Evolutionary conservation across 148 eudicot species (phyloP), one percentile per base, ranked within the genome.

Genomic region (Vaccinium vitisidaea): DNA sequence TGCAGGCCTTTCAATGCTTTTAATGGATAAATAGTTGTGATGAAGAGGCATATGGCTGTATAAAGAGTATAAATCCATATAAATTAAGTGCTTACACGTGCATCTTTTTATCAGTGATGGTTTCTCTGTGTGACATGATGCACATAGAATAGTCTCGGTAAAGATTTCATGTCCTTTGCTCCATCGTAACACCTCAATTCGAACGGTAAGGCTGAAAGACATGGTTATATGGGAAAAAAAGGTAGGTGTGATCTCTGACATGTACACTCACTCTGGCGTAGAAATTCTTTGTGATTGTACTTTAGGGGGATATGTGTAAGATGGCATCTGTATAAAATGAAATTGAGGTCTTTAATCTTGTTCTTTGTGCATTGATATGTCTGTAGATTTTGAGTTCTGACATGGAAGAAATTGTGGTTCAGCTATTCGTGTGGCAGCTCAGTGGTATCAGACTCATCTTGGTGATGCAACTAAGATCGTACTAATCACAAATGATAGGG

Each of bases 371-470:
- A 70, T 25, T 54, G 9, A 56, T 55, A 39, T 85, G 53, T 6
- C 6, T 27, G 30, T 71, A 12, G 43, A 86, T 56, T 69, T 83
- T 48, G 23, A 18, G 54, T 46, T 86, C 52, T 89, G 79, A 86
- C 65, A 21, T 87, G 55, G 59, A 54, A 80, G 36, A 71, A 70
- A 54, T 84, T 81, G 48, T 87, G 84, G 59, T 86, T 84, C 95
- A 96, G 99, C 99, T 80, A 96, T 96, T 83, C 90, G 99, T 79
- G 98, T 95, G 90, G 99, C 99, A 56, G 86, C 95, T 74, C 97
- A 89, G 82, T 96, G 99, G 99, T 96, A 96, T 89, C 96, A 96
- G 79, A 93, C 90, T 80, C 99, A 96, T 90, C 95, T 96, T 81
- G 95, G 95, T 75, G 52, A 89, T 77, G 88, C 87, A 18, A 89